Base-by-base conservation (phyloP, 108 stramenopile species). In the Cyclostephanos tholiformis region DNA sequence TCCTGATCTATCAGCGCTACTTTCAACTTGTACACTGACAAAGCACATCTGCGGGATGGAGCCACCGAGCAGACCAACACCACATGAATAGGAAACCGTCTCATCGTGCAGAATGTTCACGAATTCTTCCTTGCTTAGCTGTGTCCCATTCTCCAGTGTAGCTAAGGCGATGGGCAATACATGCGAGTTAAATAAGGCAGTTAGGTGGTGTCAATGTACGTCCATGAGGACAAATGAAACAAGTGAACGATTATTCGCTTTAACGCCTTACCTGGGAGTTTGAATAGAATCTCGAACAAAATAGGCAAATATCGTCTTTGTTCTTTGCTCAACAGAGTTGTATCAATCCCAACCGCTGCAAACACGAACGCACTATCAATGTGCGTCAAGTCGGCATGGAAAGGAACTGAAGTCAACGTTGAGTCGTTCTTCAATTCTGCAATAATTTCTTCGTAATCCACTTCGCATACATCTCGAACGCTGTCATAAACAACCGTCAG, bases 301-400 rank as follows among this genome's bases (percentile, higher is more conserved):
- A 83, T 79, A 6, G 82, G 82, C 6, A 83, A 43, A 61, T 80
- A 80, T 32, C 67, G 20, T 19, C 82, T 61, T 49, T 78, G 78
- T 25, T 69, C 29, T 39, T 51, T 25, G 26, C 53, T 56, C 0
- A 83, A 67, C 0, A 59, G 64, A 0, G 72, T 66, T 14, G 82
- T 83, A 55, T 79, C 77, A 25, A 74, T 64, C 17, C 72, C 78
- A 13, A 79, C 82, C 13, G 76, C 82, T 0, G 79, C 82, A 67
- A 72, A 81, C 14, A 81, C 70, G 53, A 81, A 81, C 17, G 75
- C 75, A 53, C 75, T 76, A 32, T 81, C 75, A n/a, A 81, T 81
- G 22, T 81, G 75, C 39, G 75, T 81, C 20, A 76, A 57, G 56
- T 81, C 80, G 13, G 76, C 80, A 72, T 76, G 65, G 32, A 81